Conservation (phyloP, 768 basidiomycete species). For the Boletellus ananas region DNA sequence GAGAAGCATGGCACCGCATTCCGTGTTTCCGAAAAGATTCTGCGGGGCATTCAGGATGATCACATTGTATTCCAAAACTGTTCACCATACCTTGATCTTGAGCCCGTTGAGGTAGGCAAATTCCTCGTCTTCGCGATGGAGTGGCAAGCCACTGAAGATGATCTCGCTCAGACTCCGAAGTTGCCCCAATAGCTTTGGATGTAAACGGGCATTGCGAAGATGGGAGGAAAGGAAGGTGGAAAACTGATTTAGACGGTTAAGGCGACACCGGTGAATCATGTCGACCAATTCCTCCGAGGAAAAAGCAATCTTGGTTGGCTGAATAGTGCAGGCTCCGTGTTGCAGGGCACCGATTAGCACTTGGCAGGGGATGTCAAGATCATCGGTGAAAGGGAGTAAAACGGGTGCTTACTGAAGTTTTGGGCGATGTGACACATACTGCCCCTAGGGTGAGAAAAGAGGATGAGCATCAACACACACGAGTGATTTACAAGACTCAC, state of each 20-base stretch:
- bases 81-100: conserved; percentile 51
- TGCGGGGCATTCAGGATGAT: conserved; percentile 31
- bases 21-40: conserved; percentile 82
- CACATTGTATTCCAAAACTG: conserved; percentile 12
- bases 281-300: conserved; percentile 64
- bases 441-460: conserved; percentile 47
- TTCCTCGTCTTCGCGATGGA: conserved; percentile 64
- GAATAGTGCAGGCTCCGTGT: conserved; percentile 68
- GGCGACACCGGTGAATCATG: conserved; percentile 63
- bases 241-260: conserved; percentile 78
- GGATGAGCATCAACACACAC: conserved; percentile 29
- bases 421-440: conserved; percentile 84
- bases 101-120: conserved; percentile 66
- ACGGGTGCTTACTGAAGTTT: conserved; percentile 56
- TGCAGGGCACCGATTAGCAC: conserved; percentile 72
- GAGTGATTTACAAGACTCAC: conserved; percentile 41
- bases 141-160: conserved; percentile 60
- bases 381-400: conserved; percentile 19
- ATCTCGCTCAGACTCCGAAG: conserved; percentile 60
- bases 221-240: conserved; percentile 63
- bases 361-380: conserved; percentile 12
- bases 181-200: conserved; percentile 57
- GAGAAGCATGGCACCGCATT: conserved; percentile 69
- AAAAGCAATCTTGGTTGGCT: conserved; percentile 63
- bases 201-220: conserved; percentile 53